A percentile compares a stretch with the other conserved stretches of the same genome.
These are phyloP conservation scores for Aspergillus hiratsukae DNA, from an alignment of 2,329 filamentous ascomycete species.

Conservation along the genomic window DNA sequence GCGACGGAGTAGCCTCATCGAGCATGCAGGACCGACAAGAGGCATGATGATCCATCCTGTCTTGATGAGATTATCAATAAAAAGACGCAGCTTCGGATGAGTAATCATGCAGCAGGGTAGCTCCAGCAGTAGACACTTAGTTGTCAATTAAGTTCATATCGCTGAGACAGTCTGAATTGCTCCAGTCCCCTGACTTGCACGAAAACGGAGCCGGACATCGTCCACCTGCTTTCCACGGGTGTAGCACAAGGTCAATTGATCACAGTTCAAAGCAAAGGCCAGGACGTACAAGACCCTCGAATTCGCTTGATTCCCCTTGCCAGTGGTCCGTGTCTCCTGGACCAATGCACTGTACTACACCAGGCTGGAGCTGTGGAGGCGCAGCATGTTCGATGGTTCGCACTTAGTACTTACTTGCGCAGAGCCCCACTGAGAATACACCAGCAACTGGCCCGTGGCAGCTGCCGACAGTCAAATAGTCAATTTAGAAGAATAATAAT, in stretches of 20 bases:
- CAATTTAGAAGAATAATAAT: not conserved
- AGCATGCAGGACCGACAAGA: not conserved
- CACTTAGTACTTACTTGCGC: not conserved
- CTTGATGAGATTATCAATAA: too few species aligned
- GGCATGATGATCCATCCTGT: not conserved
- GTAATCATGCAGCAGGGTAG: not conserved
- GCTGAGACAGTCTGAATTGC: not conserved
- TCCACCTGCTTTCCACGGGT: not conserved
- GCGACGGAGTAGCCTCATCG: not conserved
- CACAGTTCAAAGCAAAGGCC: not conserved
- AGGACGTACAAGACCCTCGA: not conserved
- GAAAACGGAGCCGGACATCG: not conserved
- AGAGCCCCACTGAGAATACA: constrained; percentile 7
- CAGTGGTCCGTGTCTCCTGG: not conserved
- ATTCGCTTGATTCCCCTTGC: not conserved
- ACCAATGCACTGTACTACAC: constrained; percentile 9
- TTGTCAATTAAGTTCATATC: not conserved
- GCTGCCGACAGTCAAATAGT: not conserved
- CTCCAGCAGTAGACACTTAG: not conserved
- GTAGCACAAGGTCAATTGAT: constrained; percentile 9
- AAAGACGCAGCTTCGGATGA: not conserved
- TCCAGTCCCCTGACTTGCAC: not conserved
- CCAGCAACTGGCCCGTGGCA: not conserved
- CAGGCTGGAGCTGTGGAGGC: constrained; percentile 12
- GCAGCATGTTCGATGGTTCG: constrained; percentile 7